Percentiles rank a stretch among this genome's conserved stretches.
Conservation (phyloP, 495 filamentous ascomycete species). For the Ramalina intermedia region DNA sequence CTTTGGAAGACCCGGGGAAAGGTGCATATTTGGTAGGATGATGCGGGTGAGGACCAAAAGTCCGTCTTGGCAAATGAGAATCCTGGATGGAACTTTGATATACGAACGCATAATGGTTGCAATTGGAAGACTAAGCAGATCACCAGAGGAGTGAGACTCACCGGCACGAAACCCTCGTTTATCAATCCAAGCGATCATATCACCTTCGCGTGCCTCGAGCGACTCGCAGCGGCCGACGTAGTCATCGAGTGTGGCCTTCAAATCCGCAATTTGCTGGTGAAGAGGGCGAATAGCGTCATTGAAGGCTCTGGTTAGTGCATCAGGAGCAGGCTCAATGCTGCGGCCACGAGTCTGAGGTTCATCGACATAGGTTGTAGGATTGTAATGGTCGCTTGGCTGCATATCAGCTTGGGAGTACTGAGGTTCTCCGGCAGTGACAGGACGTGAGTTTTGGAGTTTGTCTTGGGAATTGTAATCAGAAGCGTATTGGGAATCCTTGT, state of each 20-base stretch:
- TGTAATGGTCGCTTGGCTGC: not conserved
- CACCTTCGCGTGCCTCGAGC: conserved; percentile 29
- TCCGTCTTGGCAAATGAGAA: too few species aligned
- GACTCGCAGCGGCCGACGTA: conserved; percentile 26
- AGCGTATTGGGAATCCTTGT: conserved; percentile 19
- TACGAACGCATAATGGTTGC: not conserved
- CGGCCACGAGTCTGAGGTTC: not conserved
- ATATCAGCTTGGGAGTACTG: conserved; percentile 1
- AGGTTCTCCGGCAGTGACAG: conserved; percentile 12
- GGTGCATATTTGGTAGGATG: not conserved
- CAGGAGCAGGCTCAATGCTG: conserved; percentile 23
- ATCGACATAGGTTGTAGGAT: conserved; percentile 5
- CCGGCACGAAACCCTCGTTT: conserved; percentile 35
- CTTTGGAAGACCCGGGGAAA: too few species aligned
- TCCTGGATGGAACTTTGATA: too few species aligned
- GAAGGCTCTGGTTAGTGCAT: conserved; percentile 33
- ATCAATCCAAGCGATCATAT: conserved; percentile 37
- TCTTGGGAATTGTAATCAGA: conserved; percentile 16
- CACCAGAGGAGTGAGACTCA: conserved; percentile 14
- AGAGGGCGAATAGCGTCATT: conserved; percentile 33
- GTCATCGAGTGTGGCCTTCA: conserved; percentile 30
- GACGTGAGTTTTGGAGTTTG: conserved; percentile 16
- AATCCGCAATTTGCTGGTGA: conserved; percentile 29
- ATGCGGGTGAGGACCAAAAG: not conserved
- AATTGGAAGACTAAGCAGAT: not conserved